Percentiles rank a stretch among this genome's conserved stretches.
Evolutionary conservation across 495 filamentous ascomycete species (phyloP).

Genomic region (Xylaria telfairii): DNA sequence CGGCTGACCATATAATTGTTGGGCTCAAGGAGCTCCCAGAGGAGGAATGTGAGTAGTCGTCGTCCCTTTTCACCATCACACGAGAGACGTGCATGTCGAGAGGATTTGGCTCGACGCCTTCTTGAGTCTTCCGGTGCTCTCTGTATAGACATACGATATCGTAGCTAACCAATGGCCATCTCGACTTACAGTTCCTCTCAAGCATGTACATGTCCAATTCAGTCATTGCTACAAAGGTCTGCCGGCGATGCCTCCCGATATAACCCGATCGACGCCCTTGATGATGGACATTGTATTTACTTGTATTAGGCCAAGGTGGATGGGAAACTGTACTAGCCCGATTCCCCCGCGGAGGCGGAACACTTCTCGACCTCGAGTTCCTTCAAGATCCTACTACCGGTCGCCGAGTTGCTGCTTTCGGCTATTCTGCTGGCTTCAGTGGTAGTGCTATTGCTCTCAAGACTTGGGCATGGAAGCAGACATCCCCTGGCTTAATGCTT

Average conservation of each 20-base stretch:
- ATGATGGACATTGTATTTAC: slow-evolving; percentile 14
- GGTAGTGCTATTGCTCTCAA: slow-evolving; percentile 82
- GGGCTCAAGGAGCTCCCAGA: slow-evolving; percentile 95
- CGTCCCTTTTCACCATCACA: background rate
- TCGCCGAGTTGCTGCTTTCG: slow-evolving; percentile 77
- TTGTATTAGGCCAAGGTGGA: slow-evolving; percentile 65
- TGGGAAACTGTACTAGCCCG: slow-evolving; percentile 84
- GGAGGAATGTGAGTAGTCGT: slow-evolving; percentile 66
- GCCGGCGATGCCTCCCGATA: background rate
- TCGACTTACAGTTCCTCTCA: slow-evolving; percentile 67
- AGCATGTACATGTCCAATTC: slow-evolving; percentile 87
- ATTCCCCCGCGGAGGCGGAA: slow-evolving; percentile 82
- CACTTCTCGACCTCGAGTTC: slow-evolving; percentile 90
- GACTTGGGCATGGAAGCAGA: slow-evolving; percentile 89
- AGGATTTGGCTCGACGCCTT: background rate
- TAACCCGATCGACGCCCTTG: background rate
- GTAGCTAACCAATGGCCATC: slow-evolving; percentile 18
- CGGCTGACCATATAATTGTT: slow-evolving; percentile 81
- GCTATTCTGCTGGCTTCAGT: slow-evolving; percentile 82
- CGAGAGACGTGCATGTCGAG: background rate
- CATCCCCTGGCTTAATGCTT: slow-evolving; percentile 67
- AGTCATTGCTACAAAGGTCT: slow-evolving; percentile 54
- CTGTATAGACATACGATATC: background rate
- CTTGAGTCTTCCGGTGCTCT: background rate
- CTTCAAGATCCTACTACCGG: slow-evolving; percentile 73